Evolutionary conservation across 192 early-diverging fungal genomes (phyloP).

Genomic region (Spizellomyces sp.): DNA sequence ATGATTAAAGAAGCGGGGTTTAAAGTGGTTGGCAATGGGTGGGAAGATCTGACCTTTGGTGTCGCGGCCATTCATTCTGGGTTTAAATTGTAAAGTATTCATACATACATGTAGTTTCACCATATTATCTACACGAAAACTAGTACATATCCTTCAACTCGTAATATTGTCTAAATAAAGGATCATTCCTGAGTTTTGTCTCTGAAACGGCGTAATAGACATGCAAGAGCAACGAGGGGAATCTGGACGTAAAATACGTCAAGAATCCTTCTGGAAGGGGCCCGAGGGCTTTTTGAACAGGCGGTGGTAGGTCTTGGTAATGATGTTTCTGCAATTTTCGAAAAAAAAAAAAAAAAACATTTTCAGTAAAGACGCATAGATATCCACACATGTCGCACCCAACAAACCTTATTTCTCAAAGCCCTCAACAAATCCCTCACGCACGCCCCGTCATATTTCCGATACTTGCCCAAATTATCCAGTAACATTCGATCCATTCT

Average conservation of each 20-base stretch:
- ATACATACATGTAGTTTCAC: too few species aligned
- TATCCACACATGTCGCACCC: not conserved
- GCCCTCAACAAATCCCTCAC: constrained; percentile 88
- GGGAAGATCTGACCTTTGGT: constrained; percentile 96
- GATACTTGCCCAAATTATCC: constrained; percentile 86
- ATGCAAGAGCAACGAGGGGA: constrained; percentile 87
- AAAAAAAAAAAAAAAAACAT: constrained; percentile 2
- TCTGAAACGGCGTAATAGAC: constrained; percentile 78
- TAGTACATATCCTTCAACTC: not conserved
- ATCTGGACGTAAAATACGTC: constrained; percentile 86
- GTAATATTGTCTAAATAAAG: constrained; percentile 42
- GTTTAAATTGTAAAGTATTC: constrained; percentile 73
- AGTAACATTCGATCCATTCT: constrained; percentile 70
- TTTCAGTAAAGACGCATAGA: not conserved
- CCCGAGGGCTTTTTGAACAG: constrained; percentile 78
- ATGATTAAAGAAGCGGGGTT: constrained; percentile 93
- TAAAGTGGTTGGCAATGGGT: constrained; percentile 82
- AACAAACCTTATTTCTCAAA: constrained; percentile 85
- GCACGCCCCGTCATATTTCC: constrained; percentile 86
- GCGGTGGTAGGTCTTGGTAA: constrained; percentile 85
- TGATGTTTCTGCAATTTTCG: constrained; percentile 80
- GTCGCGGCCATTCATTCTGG: constrained; percentile 95
- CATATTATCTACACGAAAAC: not conserved
- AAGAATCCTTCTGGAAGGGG: constrained; percentile 85
- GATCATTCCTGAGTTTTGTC: constrained; percentile 31